Base-by-base conservation (phyloP, 1,284 basidiomycete genomes). In the Austroboletus novae-zelandiae region DNA sequence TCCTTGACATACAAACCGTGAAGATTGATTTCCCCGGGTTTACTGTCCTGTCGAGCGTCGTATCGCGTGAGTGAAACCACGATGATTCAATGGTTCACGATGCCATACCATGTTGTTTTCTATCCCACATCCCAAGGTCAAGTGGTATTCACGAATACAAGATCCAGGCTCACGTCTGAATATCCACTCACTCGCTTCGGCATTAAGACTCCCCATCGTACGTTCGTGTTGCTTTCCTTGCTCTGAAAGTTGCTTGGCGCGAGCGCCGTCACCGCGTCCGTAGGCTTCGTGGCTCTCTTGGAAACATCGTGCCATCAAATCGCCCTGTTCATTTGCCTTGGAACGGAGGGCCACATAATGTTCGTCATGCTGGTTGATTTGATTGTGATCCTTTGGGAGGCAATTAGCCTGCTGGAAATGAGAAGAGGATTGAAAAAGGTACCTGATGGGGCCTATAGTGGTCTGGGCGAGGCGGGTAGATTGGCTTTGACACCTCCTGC, bases 1-100 rank as follows among this genome's bases (percentile, higher is more conserved):
- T 99, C 96, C 61, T 94, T 92, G 45, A 96, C 94, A 68, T 92
- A 97, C 8, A 99, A 73, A 1, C 93, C 94, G 64, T 96, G 93
- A 37, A 99, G 74, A 68, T 99, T 91, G 42, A 97, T 75, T 62
- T 93, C 89, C 2, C 85, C 89, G 1, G 77, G 77, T 45, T 80
- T 70, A 50, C 85, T 84, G 51, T 88, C 81, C 84, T 88, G 58
- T 55, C 4, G n/a, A 17, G 3, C 18, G 43, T 37, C 25, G 17
- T 7, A 11, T 40, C 23, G 23, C 23, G 5, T 47, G 20, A 50
- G 37, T 10, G 37, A 9, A 14, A 13, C 34, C 32, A 2, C 18
- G 35, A 27, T 8, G 8, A 37, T 27, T 23, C 2, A 27, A 11
- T 13, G 14, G 9, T 30, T 5, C 17, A 7, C 9, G 15, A 30